Evolutionary conservation across 805 yeast species (phyloP), one percentile per base, ranked within the genome.

Genomic region (Brettanomyces bruxellensis): DNA sequence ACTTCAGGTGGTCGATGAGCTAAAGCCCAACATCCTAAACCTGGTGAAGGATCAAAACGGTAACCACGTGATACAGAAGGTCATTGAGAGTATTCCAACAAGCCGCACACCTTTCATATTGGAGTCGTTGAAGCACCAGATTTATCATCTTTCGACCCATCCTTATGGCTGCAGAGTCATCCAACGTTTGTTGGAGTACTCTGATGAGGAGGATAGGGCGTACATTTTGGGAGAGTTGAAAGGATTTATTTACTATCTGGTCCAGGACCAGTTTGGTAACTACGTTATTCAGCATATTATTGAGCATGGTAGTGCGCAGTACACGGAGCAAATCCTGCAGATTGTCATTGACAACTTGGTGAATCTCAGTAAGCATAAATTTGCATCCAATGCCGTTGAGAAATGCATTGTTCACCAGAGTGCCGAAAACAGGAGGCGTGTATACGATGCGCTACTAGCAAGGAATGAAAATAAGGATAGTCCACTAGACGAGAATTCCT

Each of bases 151-250:
- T 52, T 85, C 97, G 0, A 85, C 95, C 1, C 97, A 93, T 66
- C 95, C 97, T 2, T 93, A 93, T 64, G 99, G 99, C 22, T 93
- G 99, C 66, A 77, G 99, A 46, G 99, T 93, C 3, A 86, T 93
- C 51, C 99, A 93, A 68, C 74, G 99, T 51, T 72, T 91, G 55
- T 71, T 93, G 51, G 98, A 93, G 65, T 83, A 77, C 65, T 86
- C 95, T 2, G 70, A 74, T 24, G 64, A 63, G 7, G 75, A 70
- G 5, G 90, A 88, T 55, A 90, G 86, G 62, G 67, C 71, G 25
- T 71, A 69, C 45, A 81, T 93, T 46, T 66, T 93, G 56, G 69
- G 67, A 25, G 95, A 88, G 60, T 71, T 93, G 57, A 81, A 81
- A 55, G 76, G 79, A 44, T 84, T 78, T 58, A 76, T 87, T 24